Conservation (phyloP, 164 flowering plant genomes). For the Aristolochia contorta region DNA sequence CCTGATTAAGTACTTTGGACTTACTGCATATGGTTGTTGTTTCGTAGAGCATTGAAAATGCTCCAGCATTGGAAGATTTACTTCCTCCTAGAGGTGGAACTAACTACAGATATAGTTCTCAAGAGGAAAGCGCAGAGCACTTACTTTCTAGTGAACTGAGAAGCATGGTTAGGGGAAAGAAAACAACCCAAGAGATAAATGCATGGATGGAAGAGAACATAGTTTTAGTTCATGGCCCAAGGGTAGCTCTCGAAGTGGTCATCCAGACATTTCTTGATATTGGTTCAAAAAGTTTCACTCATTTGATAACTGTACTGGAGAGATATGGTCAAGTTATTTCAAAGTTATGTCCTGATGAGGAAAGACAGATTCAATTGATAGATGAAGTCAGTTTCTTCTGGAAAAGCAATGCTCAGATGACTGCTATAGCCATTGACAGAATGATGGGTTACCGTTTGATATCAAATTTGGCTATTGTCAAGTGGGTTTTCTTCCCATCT, state of each 20-base stretch:
- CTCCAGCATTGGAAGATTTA: slow-evolving; percentile 79
- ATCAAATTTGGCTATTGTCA: slow-evolving; percentile 84
- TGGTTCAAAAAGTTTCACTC: slow-evolving; percentile 98
- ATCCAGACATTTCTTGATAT: slow-evolving; percentile 89
- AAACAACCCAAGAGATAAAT: slow-evolving; percentile 58
- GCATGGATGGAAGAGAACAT: slow-evolving; percentile 84
- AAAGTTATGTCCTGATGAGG: slow-evolving; percentile 69
- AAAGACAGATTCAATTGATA: slow-evolving; percentile 71
- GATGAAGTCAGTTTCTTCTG: slow-evolving; percentile 73
- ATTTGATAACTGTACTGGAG: slow-evolving; percentile 90
- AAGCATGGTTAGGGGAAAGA: slow-evolving; percentile 74
- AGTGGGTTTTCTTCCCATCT: slow-evolving; percentile 76
- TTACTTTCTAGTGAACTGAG: slow-evolving; percentile 56
- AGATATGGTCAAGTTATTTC: slow-evolving; percentile 91
- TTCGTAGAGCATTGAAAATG: slow-evolving; percentile 79
- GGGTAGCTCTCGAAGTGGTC: slow-evolving; percentile 51
- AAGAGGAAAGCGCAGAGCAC: slow-evolving; percentile 45
- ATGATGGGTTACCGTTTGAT: slow-evolving; percentile 99
- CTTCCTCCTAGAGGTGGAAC: slow-evolving; percentile 86
- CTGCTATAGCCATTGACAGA: slow-evolving; percentile 79
- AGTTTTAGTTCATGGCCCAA: slow-evolving; percentile 60
- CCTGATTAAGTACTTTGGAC: too few species aligned
- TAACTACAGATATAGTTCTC: slow-evolving; percentile 44
- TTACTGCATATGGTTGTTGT: not conserved
- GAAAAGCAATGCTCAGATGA: slow-evolving; percentile 86